Evolutionary conservation across 2,329 filamentous ascomycete genomes (phyloP).

Genomic region (Sporothrix luriei): DNA sequence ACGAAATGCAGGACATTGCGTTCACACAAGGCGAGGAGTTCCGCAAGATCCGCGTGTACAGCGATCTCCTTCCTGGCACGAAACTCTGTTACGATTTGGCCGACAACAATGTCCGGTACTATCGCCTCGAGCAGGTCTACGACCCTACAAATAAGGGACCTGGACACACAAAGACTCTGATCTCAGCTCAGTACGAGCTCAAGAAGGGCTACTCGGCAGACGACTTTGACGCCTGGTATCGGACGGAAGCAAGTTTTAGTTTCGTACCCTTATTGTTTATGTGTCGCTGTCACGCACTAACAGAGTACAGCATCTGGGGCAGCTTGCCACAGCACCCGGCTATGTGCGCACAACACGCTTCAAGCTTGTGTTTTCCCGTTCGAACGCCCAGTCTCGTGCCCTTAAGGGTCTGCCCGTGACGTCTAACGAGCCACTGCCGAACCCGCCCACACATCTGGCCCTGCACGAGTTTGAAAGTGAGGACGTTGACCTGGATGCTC

Average conservation of each 20-base stretch:
- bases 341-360: conserved; percentile 39
- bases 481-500: conserved; percentile 27
- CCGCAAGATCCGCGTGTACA: conserved; percentile 42
- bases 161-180: conserved; percentile 36
- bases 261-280: neutral
- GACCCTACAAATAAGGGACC: conserved; percentile 37
- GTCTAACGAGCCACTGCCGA: conserved; percentile 33
- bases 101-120: conserved; percentile 37
- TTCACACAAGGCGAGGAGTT: conserved; percentile 44
- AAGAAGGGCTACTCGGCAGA: conserved; percentile 32
- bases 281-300: neutral
- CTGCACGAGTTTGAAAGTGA: conserved; percentile 30
- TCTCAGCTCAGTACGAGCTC: conserved; percentile 34
- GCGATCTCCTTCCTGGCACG: conserved; percentile 38
- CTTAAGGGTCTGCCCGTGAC: conserved; percentile 36
- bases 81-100: conserved; percentile 37
- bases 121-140: conserved; percentile 37
- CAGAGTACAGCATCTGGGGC: conserved; percentile 31
- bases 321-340: conserved; percentile 33
- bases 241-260: conserved; percentile 34
- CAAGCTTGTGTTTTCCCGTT: conserved; percentile 36
- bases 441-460: conserved; percentile 36
- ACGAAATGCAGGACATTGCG: conserved; percentile 44
- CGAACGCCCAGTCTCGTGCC: conserved; percentile 37
- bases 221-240: conserved; percentile 38